Evolutionary conservation across 306 rosid genomes (phyloP).

Genomic region (Vigna angularis): DNA sequence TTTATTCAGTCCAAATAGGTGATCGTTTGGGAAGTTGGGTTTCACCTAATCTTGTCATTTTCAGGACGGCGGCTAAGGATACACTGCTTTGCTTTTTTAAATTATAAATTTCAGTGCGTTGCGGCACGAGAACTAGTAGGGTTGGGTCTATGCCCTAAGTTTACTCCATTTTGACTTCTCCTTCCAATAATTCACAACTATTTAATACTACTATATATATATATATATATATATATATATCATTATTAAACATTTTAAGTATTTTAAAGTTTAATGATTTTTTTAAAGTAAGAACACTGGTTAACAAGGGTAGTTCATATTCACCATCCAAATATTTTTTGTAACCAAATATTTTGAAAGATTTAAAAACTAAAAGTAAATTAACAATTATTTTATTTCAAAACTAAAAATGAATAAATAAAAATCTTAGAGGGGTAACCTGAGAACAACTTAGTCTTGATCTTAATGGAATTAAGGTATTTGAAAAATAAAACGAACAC

Average conservation of each 20-base stretch:
- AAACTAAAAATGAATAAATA: too few relatives aligned
- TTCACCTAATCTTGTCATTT: not conserved
- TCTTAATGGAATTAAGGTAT: too few relatives aligned
- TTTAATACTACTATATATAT: too few relatives aligned
- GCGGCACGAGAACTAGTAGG: conserved; percentile 2
- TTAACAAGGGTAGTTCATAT: not conserved
- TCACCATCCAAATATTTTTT: too few relatives aligned
- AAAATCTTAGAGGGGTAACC: too few relatives aligned
- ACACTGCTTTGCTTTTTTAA: not conserved
- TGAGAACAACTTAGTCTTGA: too few relatives aligned
- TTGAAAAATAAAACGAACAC: too few relatives aligned
- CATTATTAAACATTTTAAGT: not conserved
- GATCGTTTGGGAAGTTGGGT: not conserved
- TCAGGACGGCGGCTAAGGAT: not conserved
- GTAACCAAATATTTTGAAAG: too few relatives aligned
- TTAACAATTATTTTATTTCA: too few relatives aligned
- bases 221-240: not conserved
- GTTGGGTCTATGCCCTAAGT: not conserved
- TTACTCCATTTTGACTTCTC: not conserved
- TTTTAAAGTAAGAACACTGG: not conserved
- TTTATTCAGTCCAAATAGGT: not conserved
- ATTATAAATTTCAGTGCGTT: not conserved
- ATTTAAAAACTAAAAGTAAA: too few relatives aligned
- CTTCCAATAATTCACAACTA: not conserved
- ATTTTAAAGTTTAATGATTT: not conserved